phyloP scores from a whole-genome alignment of 768 basidiomycete genomes.

The Obba rivulosa region DNA sequence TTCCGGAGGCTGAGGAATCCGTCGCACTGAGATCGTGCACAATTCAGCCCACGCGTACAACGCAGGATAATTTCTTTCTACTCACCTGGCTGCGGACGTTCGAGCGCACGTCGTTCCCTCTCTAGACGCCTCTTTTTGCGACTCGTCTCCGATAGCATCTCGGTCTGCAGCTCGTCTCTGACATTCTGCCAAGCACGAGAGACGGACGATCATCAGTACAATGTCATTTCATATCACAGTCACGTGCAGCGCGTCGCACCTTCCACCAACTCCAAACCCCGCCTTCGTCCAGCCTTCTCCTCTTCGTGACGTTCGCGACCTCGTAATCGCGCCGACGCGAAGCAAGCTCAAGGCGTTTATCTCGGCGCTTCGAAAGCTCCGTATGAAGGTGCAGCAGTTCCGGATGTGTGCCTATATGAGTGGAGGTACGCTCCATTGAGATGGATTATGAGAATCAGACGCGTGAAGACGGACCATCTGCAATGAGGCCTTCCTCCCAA shows the following conservation, averaged over 20 bases:
- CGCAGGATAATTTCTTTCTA: slow-evolving; percentile 7
- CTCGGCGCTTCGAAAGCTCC: slow-evolving; percentile 71
- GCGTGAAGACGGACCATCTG: slow-evolving; percentile 51
- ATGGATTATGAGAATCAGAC: slow-evolving; percentile 1
- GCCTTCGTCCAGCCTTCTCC: slow-evolving; percentile 64
- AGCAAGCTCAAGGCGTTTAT: slow-evolving; percentile 79
- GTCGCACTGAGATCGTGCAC: slow-evolving; percentile 39
- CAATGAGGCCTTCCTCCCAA: slow-evolving; percentile 80
- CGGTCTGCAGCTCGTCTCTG: slow-evolving; percentile 74
- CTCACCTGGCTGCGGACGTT: slow-evolving; percentile 71
- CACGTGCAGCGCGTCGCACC: slow-evolving; percentile 35
- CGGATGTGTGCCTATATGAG: slow-evolving; percentile 67
- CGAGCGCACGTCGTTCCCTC: slow-evolving; percentile 73
- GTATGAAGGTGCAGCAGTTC: slow-evolving; percentile 78
- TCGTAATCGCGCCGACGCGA: slow-evolving; percentile 69
- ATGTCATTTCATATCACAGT: not conserved
- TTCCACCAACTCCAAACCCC: slow-evolving; percentile 91
- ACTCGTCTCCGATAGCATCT: slow-evolving; percentile 87
- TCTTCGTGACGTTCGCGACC: slow-evolving; percentile 53
- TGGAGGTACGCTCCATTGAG: not conserved
- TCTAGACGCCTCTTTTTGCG: slow-evolving; percentile 81
- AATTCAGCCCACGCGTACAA: not conserved
- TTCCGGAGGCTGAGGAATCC: slow-evolving; percentile 51
- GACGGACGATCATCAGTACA: slow-evolving; percentile 1
- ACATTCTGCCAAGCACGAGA: slow-evolving; percentile 43